Evolutionary conservation across 139 green algal species (phyloP).

Genomic region (Mesotaenium endlicherianum): DNA sequence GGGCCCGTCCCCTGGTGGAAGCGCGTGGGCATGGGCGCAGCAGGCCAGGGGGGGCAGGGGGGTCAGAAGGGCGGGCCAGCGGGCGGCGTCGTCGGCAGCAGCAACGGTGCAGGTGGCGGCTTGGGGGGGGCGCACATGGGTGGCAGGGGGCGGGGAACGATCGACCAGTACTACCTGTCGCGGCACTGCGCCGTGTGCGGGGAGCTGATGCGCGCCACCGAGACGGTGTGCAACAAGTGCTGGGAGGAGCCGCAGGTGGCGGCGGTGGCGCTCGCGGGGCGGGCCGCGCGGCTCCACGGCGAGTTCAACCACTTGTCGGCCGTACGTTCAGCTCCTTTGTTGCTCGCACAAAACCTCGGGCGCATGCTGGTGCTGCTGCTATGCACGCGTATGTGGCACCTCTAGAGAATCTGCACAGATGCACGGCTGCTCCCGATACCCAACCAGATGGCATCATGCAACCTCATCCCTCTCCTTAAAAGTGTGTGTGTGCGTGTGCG

Average conservation of each 20-base stretch:
- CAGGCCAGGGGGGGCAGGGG: neutral
- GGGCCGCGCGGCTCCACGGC: conserved; percentile 4
- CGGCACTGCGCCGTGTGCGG: conserved; percentile 89
- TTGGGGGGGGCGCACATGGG: no score
- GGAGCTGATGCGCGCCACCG: conserved; percentile 64
- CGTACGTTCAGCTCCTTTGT: no score
- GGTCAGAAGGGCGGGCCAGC: neutral
- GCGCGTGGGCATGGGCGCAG: neutral
- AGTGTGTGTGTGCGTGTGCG: no score
- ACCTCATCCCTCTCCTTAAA: no score
- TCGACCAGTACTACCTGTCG: conserved; percentile 90
- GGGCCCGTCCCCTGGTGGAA: neutral
- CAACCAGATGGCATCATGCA: no score
- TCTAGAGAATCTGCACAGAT: no score
- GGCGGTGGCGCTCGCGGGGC: conserved; percentile 1
- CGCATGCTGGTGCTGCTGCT: no score
- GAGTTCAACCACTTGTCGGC: conserved; percentile 10
- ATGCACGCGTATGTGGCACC: no score
- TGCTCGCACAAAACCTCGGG: no score
- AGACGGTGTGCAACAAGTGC: conserved; percentile 15
- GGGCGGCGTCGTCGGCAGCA: neutral
- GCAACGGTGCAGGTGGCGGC: neutral
- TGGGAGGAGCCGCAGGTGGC: neutral
- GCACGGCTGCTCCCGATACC: no score
- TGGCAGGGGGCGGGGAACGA: conserved; percentile 59